Evolutionary conservation across 163 green algal genomes (phyloP).

Genomic region (Scenedesmus sp.): DNA sequence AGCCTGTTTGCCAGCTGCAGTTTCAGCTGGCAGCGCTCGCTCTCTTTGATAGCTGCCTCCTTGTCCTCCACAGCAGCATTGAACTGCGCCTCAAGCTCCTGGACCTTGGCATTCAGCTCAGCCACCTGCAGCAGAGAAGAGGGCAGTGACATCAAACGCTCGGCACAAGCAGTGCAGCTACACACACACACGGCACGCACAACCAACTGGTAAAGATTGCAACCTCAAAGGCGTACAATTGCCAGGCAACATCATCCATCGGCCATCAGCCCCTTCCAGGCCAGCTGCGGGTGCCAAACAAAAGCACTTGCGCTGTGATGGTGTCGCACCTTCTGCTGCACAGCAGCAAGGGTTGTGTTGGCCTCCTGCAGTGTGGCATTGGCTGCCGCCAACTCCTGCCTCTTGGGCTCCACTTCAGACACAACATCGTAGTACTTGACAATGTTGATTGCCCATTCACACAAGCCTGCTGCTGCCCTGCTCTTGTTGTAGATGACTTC

Average conservation of each 20-base stretch:
- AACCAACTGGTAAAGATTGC: background rate
- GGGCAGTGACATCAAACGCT: background rate
- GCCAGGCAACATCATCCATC: background rate
- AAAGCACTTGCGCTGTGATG: background rate
- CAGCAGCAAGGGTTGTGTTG: conserved; percentile 70
- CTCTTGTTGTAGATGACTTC: conserved; percentile 88
- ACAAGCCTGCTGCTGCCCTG: conserved; percentile 82
- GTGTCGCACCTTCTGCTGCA: conserved; percentile 57
- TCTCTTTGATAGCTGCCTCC: conserved; percentile 80
- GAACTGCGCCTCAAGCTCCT: conserved; percentile 81
- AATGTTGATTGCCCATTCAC: conserved; percentile 89
- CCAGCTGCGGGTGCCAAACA: background rate
- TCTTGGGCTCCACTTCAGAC: conserved; percentile 84
- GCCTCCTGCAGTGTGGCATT: conserved; percentile 85
- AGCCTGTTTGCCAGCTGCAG: conserved; percentile 88
- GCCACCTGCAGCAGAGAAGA: conserved; percentile 65
- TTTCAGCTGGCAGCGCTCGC: conserved; percentile 82
- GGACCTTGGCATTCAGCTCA: conserved; percentile 80
- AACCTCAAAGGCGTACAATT: background rate
- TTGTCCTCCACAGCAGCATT: conserved; percentile 83
- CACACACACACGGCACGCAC: background rate
- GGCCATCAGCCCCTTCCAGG: background rate
- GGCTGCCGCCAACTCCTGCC: conserved; percentile 82
- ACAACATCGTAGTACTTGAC: conserved; percentile 90
- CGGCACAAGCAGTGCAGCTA: background rate